A percentile compares a stretch with the other conserved stretches of the same genome.
phyloP scores from a whole-genome alignment of 768 basidiomycete species.

The Kwoniella dejecticola region DNA sequence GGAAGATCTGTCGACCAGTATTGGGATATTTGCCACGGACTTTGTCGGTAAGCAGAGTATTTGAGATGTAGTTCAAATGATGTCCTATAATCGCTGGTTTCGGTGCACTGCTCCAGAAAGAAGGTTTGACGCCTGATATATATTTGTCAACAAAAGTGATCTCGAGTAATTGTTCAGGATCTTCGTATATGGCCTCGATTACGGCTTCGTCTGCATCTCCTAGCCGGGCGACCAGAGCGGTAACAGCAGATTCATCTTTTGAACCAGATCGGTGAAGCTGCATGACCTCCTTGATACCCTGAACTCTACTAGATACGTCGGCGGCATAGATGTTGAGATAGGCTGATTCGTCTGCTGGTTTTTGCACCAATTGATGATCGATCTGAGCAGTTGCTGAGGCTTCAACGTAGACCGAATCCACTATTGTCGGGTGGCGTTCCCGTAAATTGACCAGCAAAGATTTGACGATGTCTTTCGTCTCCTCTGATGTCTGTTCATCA shows the following conservation, averaged over 20 bases:
- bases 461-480: conserved; percentile 19
- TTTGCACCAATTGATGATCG: conserved; percentile 17
- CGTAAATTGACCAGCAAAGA: conserved; percentile 29
- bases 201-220: conserved; percentile 68
- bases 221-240: conserved; percentile 69
- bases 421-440: conserved; percentile 38
- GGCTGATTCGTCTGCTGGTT: conserved; percentile 17
- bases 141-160: conserved; percentile 33
- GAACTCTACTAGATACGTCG: conserved; percentile 64
- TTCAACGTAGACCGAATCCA: conserved; percentile 29
- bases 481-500: background rate
- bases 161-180: conserved; percentile 60
- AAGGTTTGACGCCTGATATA: conserved; percentile 33
- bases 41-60: conserved; percentile 55
- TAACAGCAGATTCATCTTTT: conserved; percentile 58
- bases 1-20: conserved; percentile 59
- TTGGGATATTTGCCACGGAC: conserved; percentile 43
- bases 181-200: conserved; percentile 68
- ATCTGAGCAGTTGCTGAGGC: conserved; percentile 7
- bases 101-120: conserved; percentile 22
- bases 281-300: conserved; percentile 59
- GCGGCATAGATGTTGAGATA: conserved; percentile 59
- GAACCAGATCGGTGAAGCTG: conserved; percentile 7
- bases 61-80: conserved; percentile 64
- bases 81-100: conserved; percentile 51